Percentiles rank a stretch among this genome's conserved stretches.
phyloP scores from a whole-genome alignment of 345 rosid species.

The Gossypioides kirkii region DNA sequence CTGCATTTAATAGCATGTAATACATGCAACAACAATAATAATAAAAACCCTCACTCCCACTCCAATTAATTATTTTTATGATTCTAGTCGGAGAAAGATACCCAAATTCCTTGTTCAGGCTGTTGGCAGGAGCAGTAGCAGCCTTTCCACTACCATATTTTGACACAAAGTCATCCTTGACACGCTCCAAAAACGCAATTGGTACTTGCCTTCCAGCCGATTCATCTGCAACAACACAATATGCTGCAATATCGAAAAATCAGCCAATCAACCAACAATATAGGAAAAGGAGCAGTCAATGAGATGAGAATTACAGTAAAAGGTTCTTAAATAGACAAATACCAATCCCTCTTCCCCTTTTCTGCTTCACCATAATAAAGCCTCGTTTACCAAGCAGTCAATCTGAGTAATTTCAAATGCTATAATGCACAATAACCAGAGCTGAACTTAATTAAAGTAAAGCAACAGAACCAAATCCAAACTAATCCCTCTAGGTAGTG shows the following conservation, averaged over 20 bases:
- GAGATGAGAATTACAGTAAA: background rate
- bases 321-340: background rate
- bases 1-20: constrained; percentile 32
- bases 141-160: constrained; percentile 91
- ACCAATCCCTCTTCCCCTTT: background rate
- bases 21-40: background rate
- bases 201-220: constrained; percentile 86
- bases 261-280: constrained; percentile 12
- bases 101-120: constrained; percentile 89
- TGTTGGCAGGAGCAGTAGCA: constrained; percentile 62
- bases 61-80: background rate
- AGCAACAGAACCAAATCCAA: background rate
- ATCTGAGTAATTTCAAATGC: background rate
- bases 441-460: background rate
- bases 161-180: constrained; percentile 84
- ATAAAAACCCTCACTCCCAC: background rate
- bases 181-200: constrained; percentile 82
- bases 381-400: background rate
- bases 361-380: background rate
- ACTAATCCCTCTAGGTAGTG: too few relatives aligned
- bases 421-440: background rate
- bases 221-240: constrained; percentile 90
- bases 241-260: constrained; percentile 53
- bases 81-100: constrained; percentile 18
- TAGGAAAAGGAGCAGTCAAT: background rate